Evolutionary conservation across 1,284 basidiomycete species (phyloP).

Genomic region (Trichosporon inkin): DNA sequence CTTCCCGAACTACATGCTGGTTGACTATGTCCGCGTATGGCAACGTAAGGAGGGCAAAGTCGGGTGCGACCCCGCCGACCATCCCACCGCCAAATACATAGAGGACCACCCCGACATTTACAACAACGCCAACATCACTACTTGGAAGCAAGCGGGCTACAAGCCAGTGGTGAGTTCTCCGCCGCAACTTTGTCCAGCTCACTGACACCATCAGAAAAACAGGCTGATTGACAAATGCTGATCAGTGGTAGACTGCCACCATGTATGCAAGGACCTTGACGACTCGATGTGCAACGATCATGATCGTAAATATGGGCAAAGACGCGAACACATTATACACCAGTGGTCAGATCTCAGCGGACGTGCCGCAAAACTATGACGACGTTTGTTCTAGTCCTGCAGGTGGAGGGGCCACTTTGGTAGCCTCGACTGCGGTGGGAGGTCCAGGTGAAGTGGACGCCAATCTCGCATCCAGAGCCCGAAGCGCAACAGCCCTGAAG

Average conservation of each 20-base stretch:
- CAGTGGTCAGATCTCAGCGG: background rate
- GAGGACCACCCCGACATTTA: constrained; percentile 36
- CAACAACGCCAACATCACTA: constrained; percentile 42
- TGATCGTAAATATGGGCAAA: background rate
- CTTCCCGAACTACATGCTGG: constrained; percentile 54
- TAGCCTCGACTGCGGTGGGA: constrained; percentile 9
- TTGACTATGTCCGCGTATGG: constrained; percentile 83
- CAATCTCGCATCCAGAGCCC: constrained; percentile 88
- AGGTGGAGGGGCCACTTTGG: background rate
- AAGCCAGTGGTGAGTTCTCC: constrained; percentile 35
- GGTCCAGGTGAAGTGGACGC: constrained; percentile 51
- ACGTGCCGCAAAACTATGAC: background rate
- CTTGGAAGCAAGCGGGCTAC: constrained; percentile 37
- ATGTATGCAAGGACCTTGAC: constrained; percentile 18
- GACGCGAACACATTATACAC: background rate
- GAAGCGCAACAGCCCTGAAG: constrained; percentile 80
- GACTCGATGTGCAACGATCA: background rate
- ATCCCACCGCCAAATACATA: constrained; percentile 62
- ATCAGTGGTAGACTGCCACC: background rate
- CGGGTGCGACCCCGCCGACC: constrained; percentile 74
- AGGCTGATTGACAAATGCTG: constrained; percentile 18
- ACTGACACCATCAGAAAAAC: constrained; percentile 22
- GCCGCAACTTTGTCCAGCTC: background rate
- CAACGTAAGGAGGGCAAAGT: constrained; percentile 64
- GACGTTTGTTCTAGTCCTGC: background rate